Conservation (phyloP, 2,329 filamentous ascomycete genomes). For the Ilyonectria sp. region DNA sequence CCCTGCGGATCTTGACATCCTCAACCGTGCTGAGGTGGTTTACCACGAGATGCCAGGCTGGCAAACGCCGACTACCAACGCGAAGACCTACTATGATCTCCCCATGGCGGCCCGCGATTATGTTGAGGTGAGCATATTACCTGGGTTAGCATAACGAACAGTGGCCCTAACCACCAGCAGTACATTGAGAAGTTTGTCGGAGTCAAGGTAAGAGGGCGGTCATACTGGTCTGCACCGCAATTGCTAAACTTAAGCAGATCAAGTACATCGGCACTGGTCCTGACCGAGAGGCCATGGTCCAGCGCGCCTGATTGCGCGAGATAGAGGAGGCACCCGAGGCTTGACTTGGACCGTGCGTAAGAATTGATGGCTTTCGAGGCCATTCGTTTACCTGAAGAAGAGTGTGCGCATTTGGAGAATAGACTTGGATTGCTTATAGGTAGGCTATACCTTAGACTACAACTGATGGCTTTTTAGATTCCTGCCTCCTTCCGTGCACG, state of each 20-base stretch:
- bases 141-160: constrained; percentile 33
- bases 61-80: constrained; percentile 74
- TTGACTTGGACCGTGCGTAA: constrained; percentile 31
- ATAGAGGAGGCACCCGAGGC: constrained; percentile 27
- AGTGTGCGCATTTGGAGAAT: constrained; percentile 31
- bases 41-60: constrained; percentile 81
- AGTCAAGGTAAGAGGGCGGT: constrained; percentile 59
- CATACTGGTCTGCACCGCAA: constrained; percentile 26
- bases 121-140: constrained; percentile 61
- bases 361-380: constrained; percentile 30
- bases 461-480: constrained; percentile 29
- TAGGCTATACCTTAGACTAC: constrained; percentile 31
- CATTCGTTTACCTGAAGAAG: constrained; percentile 30
- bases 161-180: constrained; percentile 39
- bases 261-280: constrained; percentile 79
- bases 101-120: constrained; percentile 77
- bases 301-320: constrained; percentile 42
- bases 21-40: constrained; percentile 73
- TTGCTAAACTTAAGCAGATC: constrained; percentile 53
- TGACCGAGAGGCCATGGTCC: constrained; percentile 75
- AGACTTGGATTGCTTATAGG: constrained; percentile 28
- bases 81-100: constrained; percentile 73
- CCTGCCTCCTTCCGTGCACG: constrained; percentile 29
- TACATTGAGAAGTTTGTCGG: constrained; percentile 78
- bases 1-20: constrained; percentile 72